phyloP scores from a whole-genome alignment of 1,284 basidiomycete species.

The Irpex sp. region DNA sequence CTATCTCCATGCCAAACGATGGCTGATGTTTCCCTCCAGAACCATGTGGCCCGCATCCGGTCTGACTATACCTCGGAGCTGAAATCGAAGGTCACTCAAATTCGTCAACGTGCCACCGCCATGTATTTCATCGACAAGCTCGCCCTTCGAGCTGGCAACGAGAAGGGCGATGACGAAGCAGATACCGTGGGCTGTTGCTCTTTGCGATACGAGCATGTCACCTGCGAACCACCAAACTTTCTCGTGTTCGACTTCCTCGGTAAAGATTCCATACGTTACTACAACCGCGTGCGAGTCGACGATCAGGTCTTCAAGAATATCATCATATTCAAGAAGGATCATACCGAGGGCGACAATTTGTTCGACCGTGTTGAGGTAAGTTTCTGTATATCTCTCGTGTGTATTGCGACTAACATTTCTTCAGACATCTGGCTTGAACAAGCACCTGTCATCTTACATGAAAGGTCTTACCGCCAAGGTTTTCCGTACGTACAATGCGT shows the following conservation, averaged over 20 bases:
- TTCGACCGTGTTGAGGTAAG: conserved; percentile 91
- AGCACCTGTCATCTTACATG: conserved; percentile 89
- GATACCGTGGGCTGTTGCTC: conserved; percentile 98
- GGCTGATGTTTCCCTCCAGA: conserved; percentile 39
- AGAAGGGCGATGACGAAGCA: conserved; percentile 97
- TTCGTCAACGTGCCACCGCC: conserved; percentile 90
- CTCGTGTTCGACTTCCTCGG: conserved; percentile 94
- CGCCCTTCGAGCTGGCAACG: conserved; percentile 94
- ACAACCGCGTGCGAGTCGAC: conserved; percentile 84
- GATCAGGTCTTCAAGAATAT: conserved; percentile 54
- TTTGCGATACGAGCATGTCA: conserved; percentile 91
- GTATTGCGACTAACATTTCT: neutral
- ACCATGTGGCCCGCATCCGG: conserved; percentile 86
- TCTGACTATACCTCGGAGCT: conserved; percentile 82
- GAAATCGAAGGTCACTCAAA: conserved; percentile 86
- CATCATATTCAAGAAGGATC: conserved; percentile 70
- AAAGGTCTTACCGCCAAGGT: conserved; percentile 95
- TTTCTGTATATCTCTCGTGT: neutral
- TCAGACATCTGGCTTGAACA: conserved; percentile 83
- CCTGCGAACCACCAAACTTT: conserved; percentile 77
- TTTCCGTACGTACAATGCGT: conserved; percentile 98
- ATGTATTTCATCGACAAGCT: conserved; percentile 97
- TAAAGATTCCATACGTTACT: conserved; percentile 97
- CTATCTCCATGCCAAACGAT: neutral
- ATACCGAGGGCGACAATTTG: conserved; percentile 82